Conservation (phyloP, 2,329 filamentous ascomycete species). For the Penicillium sp. region DNA sequence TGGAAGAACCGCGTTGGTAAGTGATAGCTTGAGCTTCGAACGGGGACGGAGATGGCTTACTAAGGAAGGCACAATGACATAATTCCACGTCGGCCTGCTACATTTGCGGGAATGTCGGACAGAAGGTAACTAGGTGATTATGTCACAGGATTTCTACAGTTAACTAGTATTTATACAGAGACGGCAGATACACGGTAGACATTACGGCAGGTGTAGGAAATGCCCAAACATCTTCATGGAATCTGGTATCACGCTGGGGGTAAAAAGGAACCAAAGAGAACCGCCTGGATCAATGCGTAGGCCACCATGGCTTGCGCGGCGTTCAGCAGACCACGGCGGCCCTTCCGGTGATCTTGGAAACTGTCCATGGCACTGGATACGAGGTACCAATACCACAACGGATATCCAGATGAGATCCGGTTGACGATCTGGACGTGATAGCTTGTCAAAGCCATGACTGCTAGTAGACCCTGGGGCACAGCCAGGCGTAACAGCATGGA, state of each 20-base stretch:
- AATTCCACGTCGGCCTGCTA: constrained; percentile 21
- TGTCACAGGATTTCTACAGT: too few species aligned
- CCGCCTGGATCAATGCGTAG: constrained; percentile 78
- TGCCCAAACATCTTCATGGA: too few species aligned
- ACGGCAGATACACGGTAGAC: too few species aligned
- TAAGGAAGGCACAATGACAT: constrained; percentile 23
- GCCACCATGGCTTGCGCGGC: constrained; percentile 67
- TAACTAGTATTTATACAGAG: too few species aligned
- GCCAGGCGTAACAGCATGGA: constrained; percentile 56
- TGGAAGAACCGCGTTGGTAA: background rate
- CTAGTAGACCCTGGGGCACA: constrained; percentile 66
- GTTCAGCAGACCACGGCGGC: constrained; percentile 21
- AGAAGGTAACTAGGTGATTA: too few species aligned
- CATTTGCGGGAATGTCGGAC: too few species aligned
- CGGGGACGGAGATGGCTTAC: too few species aligned
- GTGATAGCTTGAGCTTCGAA: background rate
- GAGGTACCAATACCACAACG: constrained; percentile 82
- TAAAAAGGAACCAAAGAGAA: constrained; percentile 81
- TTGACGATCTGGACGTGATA: constrained; percentile 96
- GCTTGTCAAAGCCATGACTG: constrained; percentile 65
- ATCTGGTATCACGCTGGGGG: constrained; percentile 61
- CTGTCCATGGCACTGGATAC: constrained; percentile 44
- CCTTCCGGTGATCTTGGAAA: constrained; percentile 15
- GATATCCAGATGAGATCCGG: constrained; percentile 79
- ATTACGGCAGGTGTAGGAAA: too few species aligned